Percentiles rank a stretch among this genome's conserved stretches.
Evolutionary conservation across 176 grass and related monocot species (phyloP).

Genomic region (Oryza rufipogon): DNA sequence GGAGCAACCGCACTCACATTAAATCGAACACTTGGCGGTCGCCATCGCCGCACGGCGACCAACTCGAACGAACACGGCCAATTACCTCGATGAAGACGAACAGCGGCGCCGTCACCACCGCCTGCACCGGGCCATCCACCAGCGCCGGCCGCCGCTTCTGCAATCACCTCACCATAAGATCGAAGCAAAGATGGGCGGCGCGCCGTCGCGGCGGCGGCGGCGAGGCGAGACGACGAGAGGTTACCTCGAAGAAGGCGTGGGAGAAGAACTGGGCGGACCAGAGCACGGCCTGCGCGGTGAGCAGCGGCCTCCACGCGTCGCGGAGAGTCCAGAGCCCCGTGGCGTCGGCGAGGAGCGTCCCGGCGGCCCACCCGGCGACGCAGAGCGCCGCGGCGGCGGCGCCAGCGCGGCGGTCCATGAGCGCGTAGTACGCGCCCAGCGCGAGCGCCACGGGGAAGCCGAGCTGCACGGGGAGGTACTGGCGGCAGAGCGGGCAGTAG

Average conservation of each 20-base stretch:
- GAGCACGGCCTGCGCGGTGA: neutral
- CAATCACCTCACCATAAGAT: neutral
- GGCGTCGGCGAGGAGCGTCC: neutral
- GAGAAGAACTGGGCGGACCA: constrained; percentile 3
- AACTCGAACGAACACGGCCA: neutral
- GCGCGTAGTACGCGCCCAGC: neutral
- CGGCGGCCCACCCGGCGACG: constrained; percentile 3
- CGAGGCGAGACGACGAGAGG: too few relatives aligned
- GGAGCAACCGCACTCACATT: neutral
- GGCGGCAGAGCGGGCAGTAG: constrained; percentile 15
- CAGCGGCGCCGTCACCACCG: neutral
- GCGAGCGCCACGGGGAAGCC: neutral
- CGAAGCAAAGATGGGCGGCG: too few relatives aligned
- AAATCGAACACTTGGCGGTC: neutral
- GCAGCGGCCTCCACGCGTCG: neutral
- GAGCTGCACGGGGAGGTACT: neutral
- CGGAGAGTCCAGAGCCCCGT: neutral
- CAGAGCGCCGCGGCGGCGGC: neutral
- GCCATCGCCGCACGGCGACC: neutral
- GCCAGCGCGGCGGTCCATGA: neutral
- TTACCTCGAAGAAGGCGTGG: constrained; percentile 8
- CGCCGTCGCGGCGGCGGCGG: too few relatives aligned
- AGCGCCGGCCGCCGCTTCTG: constrained; percentile 16
- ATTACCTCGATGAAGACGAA: constrained; percentile 19
- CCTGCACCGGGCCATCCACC: neutral